Percentiles rank a stretch among this genome's conserved stretches.
These are phyloP conservation scores for Nigrospora oryzae DNA, from an alignment of 2,329 filamentous ascomycete species.

Conservation along the genomic window DNA sequence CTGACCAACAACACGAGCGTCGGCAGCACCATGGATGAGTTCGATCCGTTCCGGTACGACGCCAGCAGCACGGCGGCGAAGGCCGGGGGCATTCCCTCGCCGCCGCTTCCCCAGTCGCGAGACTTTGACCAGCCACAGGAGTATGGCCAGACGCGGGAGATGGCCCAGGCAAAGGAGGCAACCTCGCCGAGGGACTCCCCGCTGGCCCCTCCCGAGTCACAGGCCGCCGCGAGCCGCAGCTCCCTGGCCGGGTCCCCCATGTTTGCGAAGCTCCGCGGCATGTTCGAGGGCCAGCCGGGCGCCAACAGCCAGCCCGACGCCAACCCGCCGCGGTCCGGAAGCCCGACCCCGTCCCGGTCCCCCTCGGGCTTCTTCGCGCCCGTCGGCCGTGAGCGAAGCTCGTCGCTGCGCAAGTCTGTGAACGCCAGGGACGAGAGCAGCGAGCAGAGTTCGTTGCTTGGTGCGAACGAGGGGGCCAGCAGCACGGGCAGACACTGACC, in stretches of 20 bases:
- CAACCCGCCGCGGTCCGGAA: slow-evolving; percentile 1
- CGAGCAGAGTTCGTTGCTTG: slow-evolving; percentile 22
- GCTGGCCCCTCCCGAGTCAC: too few relatives aligned
- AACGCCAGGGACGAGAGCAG: slow-evolving; percentile 1
- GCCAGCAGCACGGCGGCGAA: background rate
- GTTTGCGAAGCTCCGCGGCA: slow-evolving; percentile 30
- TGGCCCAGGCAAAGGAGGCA: too few relatives aligned
- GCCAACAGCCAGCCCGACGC: slow-evolving; percentile 1
- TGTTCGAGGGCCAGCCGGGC: slow-evolving; percentile 24
- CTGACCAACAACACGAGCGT: slow-evolving; percentile 8
- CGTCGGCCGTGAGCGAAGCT: slow-evolving; percentile 3
- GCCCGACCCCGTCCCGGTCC: slow-evolving; percentile 13
- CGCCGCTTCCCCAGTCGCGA: too few relatives aligned
- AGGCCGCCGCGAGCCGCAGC: slow-evolving; percentile 1
- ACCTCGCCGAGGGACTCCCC: too few relatives aligned
- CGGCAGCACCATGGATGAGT: slow-evolving; percentile 7
- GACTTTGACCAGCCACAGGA: too few relatives aligned
- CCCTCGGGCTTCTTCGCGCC: slow-evolving; percentile 14
- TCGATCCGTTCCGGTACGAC: slow-evolving; percentile 16
- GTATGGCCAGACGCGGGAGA: too few relatives aligned
- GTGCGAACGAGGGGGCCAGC: slow-evolving; percentile 4
- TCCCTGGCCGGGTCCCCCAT: slow-evolving; percentile 15
- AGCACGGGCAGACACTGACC: slow-evolving; percentile 22
- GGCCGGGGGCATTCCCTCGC: too few relatives aligned
- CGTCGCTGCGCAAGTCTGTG: slow-evolving; percentile 6